These are phyloP conservation scores for Pleurotus tuber-regium DNA, from an alignment of 768 basidiomycete genomes.

Conservation along the genomic window DNA sequence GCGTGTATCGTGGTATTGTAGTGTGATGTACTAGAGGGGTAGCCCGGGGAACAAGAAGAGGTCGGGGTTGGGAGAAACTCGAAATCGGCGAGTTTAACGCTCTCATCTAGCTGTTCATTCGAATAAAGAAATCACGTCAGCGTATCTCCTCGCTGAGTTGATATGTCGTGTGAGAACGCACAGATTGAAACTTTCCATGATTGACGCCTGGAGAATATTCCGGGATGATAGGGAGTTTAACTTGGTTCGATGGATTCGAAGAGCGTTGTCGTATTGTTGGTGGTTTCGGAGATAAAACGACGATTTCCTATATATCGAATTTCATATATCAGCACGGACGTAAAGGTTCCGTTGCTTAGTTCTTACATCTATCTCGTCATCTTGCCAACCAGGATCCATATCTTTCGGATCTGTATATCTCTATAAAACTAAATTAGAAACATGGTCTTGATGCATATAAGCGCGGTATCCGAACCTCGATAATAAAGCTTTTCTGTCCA, in stretches of 20 bases:
- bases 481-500: background rate
- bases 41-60: background rate
- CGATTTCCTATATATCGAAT: background rate
- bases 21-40: background rate
- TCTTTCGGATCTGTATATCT: background rate
- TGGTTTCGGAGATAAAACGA: background rate
- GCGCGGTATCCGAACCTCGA: background rate
- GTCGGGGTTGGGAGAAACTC: background rate
- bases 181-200: constrained; percentile 1
- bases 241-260: background rate
- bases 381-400: background rate
- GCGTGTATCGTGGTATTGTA: too few species aligned
- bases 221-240: background rate
- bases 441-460: background rate
- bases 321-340: background rate
- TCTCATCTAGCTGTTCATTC: background rate
- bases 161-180: background rate
- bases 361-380: constrained; percentile 1
- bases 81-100: constrained; percentile 1
- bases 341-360: background rate
- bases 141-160: background rate
- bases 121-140: background rate
- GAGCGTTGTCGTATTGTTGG: background rate
- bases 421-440: background rate
- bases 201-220: background rate